A percentile compares a stretch with the other conserved stretches of the same genome.
Evolutionary conservation across 140 eudicot species (phyloP).

Genomic region (Flaveria floridana): DNA sequence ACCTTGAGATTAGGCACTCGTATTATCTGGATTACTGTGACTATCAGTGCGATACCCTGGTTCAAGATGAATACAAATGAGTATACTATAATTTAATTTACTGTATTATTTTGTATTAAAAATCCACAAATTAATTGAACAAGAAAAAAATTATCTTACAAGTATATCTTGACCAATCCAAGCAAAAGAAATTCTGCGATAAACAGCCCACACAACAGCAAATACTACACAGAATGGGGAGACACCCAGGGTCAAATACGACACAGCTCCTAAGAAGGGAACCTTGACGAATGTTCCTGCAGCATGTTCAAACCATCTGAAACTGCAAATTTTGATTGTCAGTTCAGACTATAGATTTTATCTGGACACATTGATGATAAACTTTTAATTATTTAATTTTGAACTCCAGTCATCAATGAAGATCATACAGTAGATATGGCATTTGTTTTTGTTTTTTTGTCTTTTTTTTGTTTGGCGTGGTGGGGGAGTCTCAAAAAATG

Average conservation of each 20-base stretch:
- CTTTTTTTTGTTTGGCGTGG: too few species aligned
- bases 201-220: constrained; percentile 92
- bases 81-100: not conserved
- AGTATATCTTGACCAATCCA: constrained; percentile 99
- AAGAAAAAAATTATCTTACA: constrained; percentile 49
- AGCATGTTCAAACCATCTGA: constrained; percentile 83
- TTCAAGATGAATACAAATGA: constrained; percentile 24
- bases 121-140: constrained; percentile 6
- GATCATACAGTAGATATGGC: not conserved
- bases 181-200: constrained; percentile 71
- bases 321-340: constrained; percentile 49
- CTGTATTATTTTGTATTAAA: constrained; percentile 11
- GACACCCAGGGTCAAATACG: constrained; percentile 75
- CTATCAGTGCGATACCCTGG: constrained; percentile 97
- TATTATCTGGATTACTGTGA: constrained; percentile 86
- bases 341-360: constrained; percentile 33
- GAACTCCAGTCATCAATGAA: constrained; percentile 10
- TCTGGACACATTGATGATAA: not conserved
- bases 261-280: constrained; percentile 83
- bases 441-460: not conserved
- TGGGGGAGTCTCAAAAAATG: not conserved
- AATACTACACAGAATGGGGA: constrained; percentile 87
- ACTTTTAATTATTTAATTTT: not conserved
- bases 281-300: constrained; percentile 71
- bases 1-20: constrained; percentile 99